Base-by-base conservation (phyloP, 306 rosid species). In the Sphenostylis stenocarpa region DNA sequence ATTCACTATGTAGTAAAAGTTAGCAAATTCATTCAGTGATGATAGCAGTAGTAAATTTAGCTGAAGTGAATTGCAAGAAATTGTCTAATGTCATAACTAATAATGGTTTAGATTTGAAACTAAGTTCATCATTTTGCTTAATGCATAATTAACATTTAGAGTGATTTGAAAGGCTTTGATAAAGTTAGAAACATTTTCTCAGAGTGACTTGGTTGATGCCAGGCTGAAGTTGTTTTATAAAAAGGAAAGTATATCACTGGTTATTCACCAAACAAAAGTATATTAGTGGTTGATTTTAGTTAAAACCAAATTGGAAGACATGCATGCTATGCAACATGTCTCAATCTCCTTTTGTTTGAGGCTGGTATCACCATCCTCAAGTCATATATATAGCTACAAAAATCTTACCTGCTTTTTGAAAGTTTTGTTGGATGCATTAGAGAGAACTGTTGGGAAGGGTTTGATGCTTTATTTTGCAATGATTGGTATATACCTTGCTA, bases 11-110 rank as follows among this genome's bases (percentile, higher is more conserved):
- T 60, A 70, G 70, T 45, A 60, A 58, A 57, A 58, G 1, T n/a
- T 34, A 21, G 52, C 39, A 47, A 26, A 61, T 53, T 52, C 69
- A 70, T 62, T 69, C 24, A 20, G 44, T 43, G 78, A 58, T 62
- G 75, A 70, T 31, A 62, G 57, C 45, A 62, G 8, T 23, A 17
- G 49, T 56, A 21, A 66, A 23, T 21, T 77, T 4, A 41, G 63
- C 34, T 70, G 79, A 64, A 82, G 71, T 82, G 62, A 77, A 43
- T 71, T 44, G 65, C 55, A 82, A 77, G 81, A 31, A 55, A 77
- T 3, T 29, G 10, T 31, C 21, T 15, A 11, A n/a, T 76, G 21
- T 53, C 51, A n/a, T 38, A 65, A 13, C 49, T 38, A 68, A 55
- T 51, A 64, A 72, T 28, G 48, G 26, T 33, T 49, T 43, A 58